Percentiles rank a stretch among this genome's conserved stretches.
Evolutionary conservation across 2,329 filamentous ascomycete genomes (phyloP).

Genomic region (Aspergillus nomiae): DNA sequence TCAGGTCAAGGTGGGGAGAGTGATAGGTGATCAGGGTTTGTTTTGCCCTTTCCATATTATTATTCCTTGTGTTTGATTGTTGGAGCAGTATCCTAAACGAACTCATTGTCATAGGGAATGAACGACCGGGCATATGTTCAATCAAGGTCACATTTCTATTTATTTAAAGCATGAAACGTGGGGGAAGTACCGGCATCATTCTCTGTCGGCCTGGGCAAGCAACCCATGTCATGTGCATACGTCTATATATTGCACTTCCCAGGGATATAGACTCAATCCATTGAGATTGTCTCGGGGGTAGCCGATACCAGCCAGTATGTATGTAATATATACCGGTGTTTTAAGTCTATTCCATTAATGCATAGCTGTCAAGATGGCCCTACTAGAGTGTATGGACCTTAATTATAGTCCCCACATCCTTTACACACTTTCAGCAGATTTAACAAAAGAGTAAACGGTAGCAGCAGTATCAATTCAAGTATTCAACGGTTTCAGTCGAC

Average conservation of each 20-base stretch:
- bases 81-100: neutral
- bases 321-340: neutral
- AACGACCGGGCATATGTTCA: neutral
- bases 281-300: neutral
- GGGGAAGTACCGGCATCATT: neutral
- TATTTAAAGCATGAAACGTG: neutral
- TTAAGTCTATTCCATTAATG: neutral
- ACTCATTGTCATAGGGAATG: neutral
- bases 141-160: neutral
- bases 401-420: neutral
- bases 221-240: neutral
- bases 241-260: neutral
- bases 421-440: neutral
- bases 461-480: neutral
- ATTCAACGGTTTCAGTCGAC: neutral
- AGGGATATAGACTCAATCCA: neutral
- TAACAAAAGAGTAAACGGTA: neutral
- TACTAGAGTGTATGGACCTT: neutral
- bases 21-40: neutral
- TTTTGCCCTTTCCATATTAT: neutral
- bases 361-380: neutral
- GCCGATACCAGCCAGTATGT: neutral
- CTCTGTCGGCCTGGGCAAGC: neutral
- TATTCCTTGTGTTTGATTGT: neutral
- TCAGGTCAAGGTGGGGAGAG: conserved; percentile 6